Evolutionary conservation across 495 filamentous ascomycete species (phyloP), one percentile per base, ranked within the genome.

Genomic region (Lineolata rhizophorae): DNA sequence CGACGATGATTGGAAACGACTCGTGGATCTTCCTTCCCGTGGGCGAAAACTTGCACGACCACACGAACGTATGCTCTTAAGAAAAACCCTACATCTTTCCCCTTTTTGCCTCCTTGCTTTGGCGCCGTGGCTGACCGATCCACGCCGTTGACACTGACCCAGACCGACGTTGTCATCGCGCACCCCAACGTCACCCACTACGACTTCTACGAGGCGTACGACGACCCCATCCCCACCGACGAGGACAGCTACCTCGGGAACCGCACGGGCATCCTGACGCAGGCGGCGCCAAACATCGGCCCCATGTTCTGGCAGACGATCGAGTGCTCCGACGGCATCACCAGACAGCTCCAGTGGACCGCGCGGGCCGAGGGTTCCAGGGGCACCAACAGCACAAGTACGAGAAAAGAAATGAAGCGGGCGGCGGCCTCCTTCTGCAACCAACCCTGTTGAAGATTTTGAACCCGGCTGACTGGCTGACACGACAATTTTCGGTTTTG

Each of bases 261-360:
- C 17, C 57, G 68, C 24, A 59, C 53, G 27, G 75, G 74, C 28
- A 65, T 74, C 29, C 54, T 79, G 12, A 62, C 76, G 30, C 70
- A 76, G 50, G 62, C 76, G 35, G 75, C 75, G 28, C 73, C 74
- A 30, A 65, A 69, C 36, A 72, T 72, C 20, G 66, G 66, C 3
- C 61, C 67, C 12, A 61, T 73, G 52, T 59, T 55, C 46, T 72
- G 62, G 60, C 61, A 70, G 32, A 61, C 64, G 32, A 62, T 70
- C 40, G 57, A 52, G 29, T 64, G 65, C 12, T 54, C 57, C 3
- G 71, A 76, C 27, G 72, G 71, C 36, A 65, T 74, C 28, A 60
- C 67, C 21, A 62, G 74, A 21, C 62, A 76, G 39, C 50, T 76
- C 8, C 69, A 75, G 49, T 75, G 62, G 60, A 72, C 67, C 15